Evolutionary conservation across 192 early-diverging fungal species (phyloP).

Genomic region (Backusella westeae): DNA sequence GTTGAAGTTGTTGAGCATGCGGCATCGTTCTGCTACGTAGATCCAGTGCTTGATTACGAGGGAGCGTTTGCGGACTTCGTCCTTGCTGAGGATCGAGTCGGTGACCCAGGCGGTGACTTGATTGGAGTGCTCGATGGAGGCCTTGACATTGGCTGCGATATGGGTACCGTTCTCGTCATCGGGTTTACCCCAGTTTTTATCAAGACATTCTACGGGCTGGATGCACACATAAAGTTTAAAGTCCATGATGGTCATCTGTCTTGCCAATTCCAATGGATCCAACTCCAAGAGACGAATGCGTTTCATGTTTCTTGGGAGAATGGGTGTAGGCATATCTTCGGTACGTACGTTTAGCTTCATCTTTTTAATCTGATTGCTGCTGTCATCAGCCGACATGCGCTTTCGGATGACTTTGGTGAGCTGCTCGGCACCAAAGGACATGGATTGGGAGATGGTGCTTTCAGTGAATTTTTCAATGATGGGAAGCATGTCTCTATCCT

Average conservation of each 20-base stretch:
- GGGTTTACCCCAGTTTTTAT: constrained; percentile 80
- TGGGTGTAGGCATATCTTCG: constrained; percentile 68
- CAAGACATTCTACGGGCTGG: constrained; percentile 82
- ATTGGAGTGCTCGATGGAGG: constrained; percentile 81
- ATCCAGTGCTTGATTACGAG: constrained; percentile 80
- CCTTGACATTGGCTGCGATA: constrained; percentile 81
- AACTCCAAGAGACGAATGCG: constrained; percentile 81
- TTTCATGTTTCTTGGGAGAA: constrained; percentile 75
- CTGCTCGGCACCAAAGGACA: constrained; percentile 32
- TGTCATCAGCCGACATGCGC: constrained; percentile 34
- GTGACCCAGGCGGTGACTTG: constrained; percentile 89
- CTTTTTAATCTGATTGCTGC: constrained; percentile 56
- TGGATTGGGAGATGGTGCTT: constrained; percentile 22
- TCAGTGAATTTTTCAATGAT: constrained; percentile 22
- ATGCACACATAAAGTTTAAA: constrained; percentile 74
- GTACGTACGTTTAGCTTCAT: constrained; percentile 62
- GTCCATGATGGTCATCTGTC: constrained; percentile 92
- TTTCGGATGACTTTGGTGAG: constrained; percentile 27
- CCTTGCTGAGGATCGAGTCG: constrained; percentile 75
- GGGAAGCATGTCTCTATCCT: constrained; percentile 47
- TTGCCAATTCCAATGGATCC: constrained; percentile 87
- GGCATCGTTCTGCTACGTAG: constrained; percentile 74
- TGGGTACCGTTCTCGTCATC: constrained; percentile 41
- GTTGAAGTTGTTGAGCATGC: constrained; percentile 87
- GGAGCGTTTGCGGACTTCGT: constrained; percentile 76